Conservation (phyloP, 2,329 filamentous ascomycete genomes). For the Aureobasidium zeae region DNA sequence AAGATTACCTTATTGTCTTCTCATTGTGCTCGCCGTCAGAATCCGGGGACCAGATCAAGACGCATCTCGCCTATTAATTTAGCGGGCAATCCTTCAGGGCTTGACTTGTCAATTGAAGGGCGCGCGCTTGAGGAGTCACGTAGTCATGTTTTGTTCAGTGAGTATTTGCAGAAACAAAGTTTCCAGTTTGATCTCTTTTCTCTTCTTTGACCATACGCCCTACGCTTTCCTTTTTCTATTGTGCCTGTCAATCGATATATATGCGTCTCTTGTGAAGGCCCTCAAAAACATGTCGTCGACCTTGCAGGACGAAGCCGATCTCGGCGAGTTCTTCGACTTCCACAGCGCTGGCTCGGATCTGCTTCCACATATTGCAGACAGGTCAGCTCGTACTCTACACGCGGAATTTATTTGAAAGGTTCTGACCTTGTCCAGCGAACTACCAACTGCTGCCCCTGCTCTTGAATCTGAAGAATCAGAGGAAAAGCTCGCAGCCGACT, state of each 20-base stretch:
- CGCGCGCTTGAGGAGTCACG: slow-evolving; percentile 6
- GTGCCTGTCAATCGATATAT: neutral
- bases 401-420: too few species aligned
- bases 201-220: neutral
- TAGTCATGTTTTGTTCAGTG: slow-evolving; percentile 9
- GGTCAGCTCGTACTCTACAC: slow-evolving; percentile 12
- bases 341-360: slow-evolving; percentile 13
- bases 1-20: too few species aligned
- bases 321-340: slow-evolving; percentile 17
- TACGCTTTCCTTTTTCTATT: slow-evolving; percentile 5
- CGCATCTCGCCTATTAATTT: neutral
- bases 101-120: slow-evolving; percentile 14
- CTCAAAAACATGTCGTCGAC: slow-evolving; percentile 4
- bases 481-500: slow-evolving; percentile 21
- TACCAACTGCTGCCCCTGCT: too few species aligned
- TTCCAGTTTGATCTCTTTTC: neutral
- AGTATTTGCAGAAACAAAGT: slow-evolving; percentile 8
- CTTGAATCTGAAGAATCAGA: neutral
- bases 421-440: too few species aligned
- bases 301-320: slow-evolving; percentile 14
- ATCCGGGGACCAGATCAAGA: slow-evolving; percentile 6
- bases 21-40: too few species aligned
- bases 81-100: slow-evolving; percentile 6
- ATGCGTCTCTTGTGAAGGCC: neutral
- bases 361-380: slow-evolving; percentile 1